These are phyloP conservation scores for Erysiphe pulchra DNA, from an alignment of 2,329 filamentous ascomycete genomes.

Conservation along the genomic window DNA sequence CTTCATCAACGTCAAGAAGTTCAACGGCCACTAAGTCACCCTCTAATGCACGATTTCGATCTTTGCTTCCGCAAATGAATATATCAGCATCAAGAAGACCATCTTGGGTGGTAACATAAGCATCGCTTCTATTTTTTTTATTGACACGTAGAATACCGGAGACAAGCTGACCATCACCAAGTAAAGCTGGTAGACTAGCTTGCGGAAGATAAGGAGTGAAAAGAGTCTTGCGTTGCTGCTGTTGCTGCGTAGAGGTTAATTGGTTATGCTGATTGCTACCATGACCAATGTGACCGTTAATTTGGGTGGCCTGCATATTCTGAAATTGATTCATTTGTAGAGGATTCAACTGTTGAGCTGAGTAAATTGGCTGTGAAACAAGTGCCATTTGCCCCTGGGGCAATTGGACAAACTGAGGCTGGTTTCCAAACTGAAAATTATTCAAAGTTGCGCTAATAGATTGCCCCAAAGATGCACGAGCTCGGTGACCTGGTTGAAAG, in stretches of 20 bases:
- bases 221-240: constrained; percentile 89
- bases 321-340: constrained; percentile 78
- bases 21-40: constrained; percentile 90
- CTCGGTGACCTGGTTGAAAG: constrained; percentile 82
- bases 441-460: constrained; percentile 56
- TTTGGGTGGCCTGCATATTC: constrained; percentile 68
- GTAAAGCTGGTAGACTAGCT: constrained; percentile 69
- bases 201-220: constrained; percentile 96
- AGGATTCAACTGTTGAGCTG: constrained; percentile 63
- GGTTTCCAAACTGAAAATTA: constrained; percentile 67
- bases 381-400: constrained; percentile 63
- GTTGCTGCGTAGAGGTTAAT: constrained; percentile 40
- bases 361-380: constrained; percentile 52
- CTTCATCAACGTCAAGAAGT: constrained; percentile 89
- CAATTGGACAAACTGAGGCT: constrained; percentile 69
- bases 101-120: constrained; percentile 85
- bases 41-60: constrained; percentile 87
- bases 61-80: constrained; percentile 98
- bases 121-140: constrained; percentile 98
- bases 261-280: constrained; percentile 49
- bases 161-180: constrained; percentile 80
- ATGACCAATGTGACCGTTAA: constrained; percentile 48
- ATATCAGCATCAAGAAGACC: constrained; percentile 81
- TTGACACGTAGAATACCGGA: constrained; percentile 93
- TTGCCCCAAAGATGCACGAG: constrained; percentile 61